These are phyloP conservation scores for Chionographis japonica DNA, from an alignment of 106 monocot species.

Conservation along the genomic window DNA sequence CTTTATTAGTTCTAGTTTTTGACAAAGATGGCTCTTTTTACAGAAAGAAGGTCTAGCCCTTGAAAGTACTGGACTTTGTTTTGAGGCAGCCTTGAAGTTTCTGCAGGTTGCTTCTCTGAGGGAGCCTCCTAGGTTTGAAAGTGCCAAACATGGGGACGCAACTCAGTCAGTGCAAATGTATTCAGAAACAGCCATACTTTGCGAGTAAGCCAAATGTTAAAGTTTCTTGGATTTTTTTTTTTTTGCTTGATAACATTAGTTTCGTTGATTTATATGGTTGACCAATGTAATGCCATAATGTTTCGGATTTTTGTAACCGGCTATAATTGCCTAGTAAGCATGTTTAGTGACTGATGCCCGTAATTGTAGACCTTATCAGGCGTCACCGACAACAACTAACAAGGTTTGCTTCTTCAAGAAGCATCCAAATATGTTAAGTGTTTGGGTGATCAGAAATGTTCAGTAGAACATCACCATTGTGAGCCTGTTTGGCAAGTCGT, in stretches of 20 bases:
- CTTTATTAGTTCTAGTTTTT: neutral
- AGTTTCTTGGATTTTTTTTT: neutral
- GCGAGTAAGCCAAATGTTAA: slow-evolving; percentile 56
- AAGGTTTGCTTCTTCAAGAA: no score
- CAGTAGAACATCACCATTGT: no score
- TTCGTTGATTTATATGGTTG: no score
- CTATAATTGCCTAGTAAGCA: no score
- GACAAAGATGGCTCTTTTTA: slow-evolving; percentile 6
- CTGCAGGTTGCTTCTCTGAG: slow-evolving; percentile 66
- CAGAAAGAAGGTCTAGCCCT: slow-evolving; percentile 68
- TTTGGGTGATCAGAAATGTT: no score
- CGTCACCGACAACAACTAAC: no score
- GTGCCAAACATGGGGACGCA: slow-evolving; percentile 46
- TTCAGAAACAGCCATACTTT: slow-evolving; percentile 80
- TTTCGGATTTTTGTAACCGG: no score
- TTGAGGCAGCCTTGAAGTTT: slow-evolving; percentile 88
- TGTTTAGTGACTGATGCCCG: no score
- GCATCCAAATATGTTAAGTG: no score
- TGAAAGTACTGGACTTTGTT: slow-evolving; percentile 71
- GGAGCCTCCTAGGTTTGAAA: slow-evolving; percentile 55
- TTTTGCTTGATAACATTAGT: neutral
- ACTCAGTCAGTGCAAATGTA: slow-evolving; percentile 53
- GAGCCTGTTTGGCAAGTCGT: no score
- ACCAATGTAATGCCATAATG: no score
- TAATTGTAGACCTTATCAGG: no score